Base-by-base conservation (phyloP, 305 asterid genomes). In the Caryopteris hybrid region DNA sequence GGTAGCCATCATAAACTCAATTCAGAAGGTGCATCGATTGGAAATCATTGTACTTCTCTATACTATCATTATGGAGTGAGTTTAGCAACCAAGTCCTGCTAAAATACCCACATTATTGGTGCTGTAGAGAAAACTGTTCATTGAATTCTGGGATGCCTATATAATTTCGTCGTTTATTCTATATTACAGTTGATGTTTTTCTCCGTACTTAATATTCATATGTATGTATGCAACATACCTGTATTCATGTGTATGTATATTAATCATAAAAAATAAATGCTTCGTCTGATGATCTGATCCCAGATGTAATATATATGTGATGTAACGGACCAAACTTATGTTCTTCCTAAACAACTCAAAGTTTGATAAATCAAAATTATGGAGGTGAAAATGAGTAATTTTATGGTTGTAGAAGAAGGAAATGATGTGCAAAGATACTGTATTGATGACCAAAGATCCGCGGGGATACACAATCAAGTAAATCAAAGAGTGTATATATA, bases 401-500 rank as follows among this genome's bases (percentile, higher is more conserved):
- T 16, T 51, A 6, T 7, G 42, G 12, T 47, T 62, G 10, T 8
- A 52, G 47, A 38, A 12, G 69, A 16, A 47, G 8, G 63, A 65
- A 82, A 86, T 84, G 87, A 86, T 86, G 82, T 64, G 67, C 13
- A 17, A 69, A 78, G 85, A 82, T 86, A 74, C 79, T 57, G 76
- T 72, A 72, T 61, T 80, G 83, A 80, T 86, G 84, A 66, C 81
- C 54, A 45, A 62, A 77, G 85, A 80, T 82, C 66, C 45, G 59
- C 58, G 62, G 76, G 50, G 74, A 69, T 22, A 64, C 69, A 72
- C 70, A 80, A 76, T 63, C 76, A 45, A 52, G 48, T 22, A 64
- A 56, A 57, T 36, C 23, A 52, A 68, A 17, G 48, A 61, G 64
- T 68, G 46, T 45, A 41, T 25, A 69, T 66, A 52, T 72, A 79